Evolutionary conservation across 371 early-diverging fungal genomes (phyloP).

Genomic region (Nematocida minor): DNA sequence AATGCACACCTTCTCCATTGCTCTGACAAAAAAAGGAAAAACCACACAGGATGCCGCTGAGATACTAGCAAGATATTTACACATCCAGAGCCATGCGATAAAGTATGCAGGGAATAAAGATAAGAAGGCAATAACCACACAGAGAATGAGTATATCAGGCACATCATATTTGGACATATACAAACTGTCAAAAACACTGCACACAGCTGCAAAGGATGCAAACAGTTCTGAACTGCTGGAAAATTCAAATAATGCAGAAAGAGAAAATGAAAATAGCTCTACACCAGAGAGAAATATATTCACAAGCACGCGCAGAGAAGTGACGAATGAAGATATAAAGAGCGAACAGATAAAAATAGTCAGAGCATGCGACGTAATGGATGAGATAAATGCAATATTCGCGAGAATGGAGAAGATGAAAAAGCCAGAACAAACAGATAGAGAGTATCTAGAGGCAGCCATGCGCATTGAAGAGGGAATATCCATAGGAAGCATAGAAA

Average conservation of each 20-base stretch:
- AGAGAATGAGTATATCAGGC: conserved; percentile 70
- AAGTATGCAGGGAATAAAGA: conserved; percentile 95
- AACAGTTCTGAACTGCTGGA: background rate
- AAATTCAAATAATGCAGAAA: background rate
- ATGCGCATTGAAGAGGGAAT: background rate
- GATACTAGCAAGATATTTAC: conserved; percentile 54
- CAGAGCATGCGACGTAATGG: background rate
- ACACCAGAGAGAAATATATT: background rate
- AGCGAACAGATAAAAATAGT: background rate
- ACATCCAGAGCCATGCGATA: conserved; percentile 64
- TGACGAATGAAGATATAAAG: background rate
- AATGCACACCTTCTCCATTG: conserved; percentile 46
- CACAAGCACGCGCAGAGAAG: background rate
- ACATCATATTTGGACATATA: conserved; percentile 49
- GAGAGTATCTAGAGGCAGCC: background rate
- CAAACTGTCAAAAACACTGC: conserved; percentile 22
- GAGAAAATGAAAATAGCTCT: background rate
- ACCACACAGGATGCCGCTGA: conserved; percentile 53
- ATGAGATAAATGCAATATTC: background rate
- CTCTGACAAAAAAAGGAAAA: conserved; percentile 54
- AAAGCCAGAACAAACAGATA: background rate
- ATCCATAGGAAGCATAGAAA: background rate
- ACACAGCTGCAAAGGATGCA: background rate
- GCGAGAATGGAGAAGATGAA: background rate
- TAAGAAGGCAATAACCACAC: conserved; percentile 82